Evolutionary conservation across 78 protist species (phyloP), one percentile per base, ranked within the genome.

Genomic region (Dictyostelium capitatum): DNA sequence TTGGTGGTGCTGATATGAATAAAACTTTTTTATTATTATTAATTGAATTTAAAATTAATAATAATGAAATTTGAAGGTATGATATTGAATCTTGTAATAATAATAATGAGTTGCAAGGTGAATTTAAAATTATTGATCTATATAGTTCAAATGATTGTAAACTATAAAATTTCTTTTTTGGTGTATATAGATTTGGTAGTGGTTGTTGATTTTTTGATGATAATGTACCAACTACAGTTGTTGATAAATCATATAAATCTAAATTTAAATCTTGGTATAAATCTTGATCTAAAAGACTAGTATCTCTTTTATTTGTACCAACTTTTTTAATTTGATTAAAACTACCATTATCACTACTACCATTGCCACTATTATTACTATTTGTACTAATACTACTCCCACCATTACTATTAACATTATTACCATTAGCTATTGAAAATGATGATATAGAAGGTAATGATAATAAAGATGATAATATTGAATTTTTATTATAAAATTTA

Each of bases 161-260:
- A 17, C 75, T 67, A 32, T 67, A 67, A 32, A 67, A 67, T 32
- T 67, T 67, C 48, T 67, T 25, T 67, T 67, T 67, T 67, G 75
- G 75, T 32, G 37, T 67, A 19, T 30, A 67, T 32, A 67, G 28
- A 67, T 32, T 67, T 15, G 28, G 28, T 4, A 23, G 46, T 4
- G 23, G 2, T 12, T 65, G 23, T 19, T 67, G 37, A 15, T 17
- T 28, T 12, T 64, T 15, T 32, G 75, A 67, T 67, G 75, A 25
- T 23, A 2, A 6, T 51, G 56, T 14, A 14, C 10, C 56, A 4
- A 4, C 10, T 30, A 62, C 25, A 10, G 70, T 62, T 62, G 70
- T 67, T 32, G 75, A 67, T 67, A 67, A 17, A 67, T 67, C 75
- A 32, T 67, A 25, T 67, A 67, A 67, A 67, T 67, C 48, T 17